Evolutionary conservation across 2,329 filamentous ascomycete species (phyloP).

Genomic region (Cytospora mali): DNA sequence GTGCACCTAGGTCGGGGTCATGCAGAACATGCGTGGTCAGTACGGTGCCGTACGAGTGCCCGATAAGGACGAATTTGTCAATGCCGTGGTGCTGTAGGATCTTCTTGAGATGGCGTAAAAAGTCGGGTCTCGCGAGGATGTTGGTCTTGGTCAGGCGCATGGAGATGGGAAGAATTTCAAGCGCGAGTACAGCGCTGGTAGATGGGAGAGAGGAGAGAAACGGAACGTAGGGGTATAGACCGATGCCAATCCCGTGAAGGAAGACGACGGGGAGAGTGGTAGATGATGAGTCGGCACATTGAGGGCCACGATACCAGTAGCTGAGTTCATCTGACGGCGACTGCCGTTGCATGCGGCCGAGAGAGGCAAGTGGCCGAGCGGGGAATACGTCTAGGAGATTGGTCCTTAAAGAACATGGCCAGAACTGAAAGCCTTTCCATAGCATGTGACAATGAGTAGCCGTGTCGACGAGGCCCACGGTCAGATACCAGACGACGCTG

Average conservation of each 20-base stretch:
- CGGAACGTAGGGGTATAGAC: slow-evolving; percentile 27
- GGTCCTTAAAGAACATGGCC: slow-evolving; percentile 44
- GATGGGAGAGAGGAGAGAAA: slow-evolving; percentile 26
- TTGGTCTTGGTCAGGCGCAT: slow-evolving; percentile 34
- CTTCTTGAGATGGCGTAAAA: slow-evolving; percentile 56
- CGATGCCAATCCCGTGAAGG: slow-evolving; percentile 30
- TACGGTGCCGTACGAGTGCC: slow-evolving; percentile 67
- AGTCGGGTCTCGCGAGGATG: slow-evolving; percentile 53
- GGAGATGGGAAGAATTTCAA: slow-evolving; percentile 30
- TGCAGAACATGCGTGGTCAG: slow-evolving; percentile 64
- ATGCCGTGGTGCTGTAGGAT: slow-evolving; percentile 62
- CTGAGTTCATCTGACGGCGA: slow-evolving; percentile 26
- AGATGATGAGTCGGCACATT: background rate
- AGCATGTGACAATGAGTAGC: slow-evolving; percentile 48
- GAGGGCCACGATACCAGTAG: slow-evolving; percentile 27
- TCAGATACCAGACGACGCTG: slow-evolving; percentile 65
- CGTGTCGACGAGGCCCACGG: slow-evolving; percentile 59
- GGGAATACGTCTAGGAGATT: slow-evolving; percentile 52
- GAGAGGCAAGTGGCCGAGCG: slow-evolving; percentile 51
- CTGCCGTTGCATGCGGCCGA: background rate
- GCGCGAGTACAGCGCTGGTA: slow-evolving; percentile 26
- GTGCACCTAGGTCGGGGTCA: slow-evolving; percentile 48
- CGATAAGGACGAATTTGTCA: slow-evolving; percentile 60
- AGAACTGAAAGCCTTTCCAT: slow-evolving; percentile 54
- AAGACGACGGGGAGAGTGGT: slow-evolving; percentile 29